A percentile compares a stretch with the other conserved stretches of the same genome.
These are phyloP conservation scores for Grigorovia humatica DNA, from an alignment of 805 yeast genomes.

Conservation along the genomic window DNA sequence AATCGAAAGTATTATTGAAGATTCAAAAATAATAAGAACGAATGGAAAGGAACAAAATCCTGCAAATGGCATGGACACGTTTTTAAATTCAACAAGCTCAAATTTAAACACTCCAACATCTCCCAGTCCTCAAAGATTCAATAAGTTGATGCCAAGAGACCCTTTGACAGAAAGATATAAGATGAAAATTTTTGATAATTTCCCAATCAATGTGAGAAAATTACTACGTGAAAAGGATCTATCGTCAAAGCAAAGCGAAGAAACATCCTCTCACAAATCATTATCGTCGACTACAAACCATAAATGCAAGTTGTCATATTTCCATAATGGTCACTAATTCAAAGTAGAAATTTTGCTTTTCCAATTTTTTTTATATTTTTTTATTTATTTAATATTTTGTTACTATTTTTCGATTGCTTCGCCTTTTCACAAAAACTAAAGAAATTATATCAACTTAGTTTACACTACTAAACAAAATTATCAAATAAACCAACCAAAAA, in stretches of 20 bases:
- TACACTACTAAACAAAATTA: too few relatives aligned
- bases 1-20: slow-evolving; percentile 11
- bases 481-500: too few relatives aligned
- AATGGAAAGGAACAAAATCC: background rate
- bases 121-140: background rate
- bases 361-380: too few relatives aligned
- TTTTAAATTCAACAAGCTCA: background rate
- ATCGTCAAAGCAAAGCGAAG: background rate
- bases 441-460: background rate
- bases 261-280: background rate
- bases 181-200: slow-evolving; percentile 14
- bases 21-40: background rate
- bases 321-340: background rate
- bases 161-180: slow-evolving; percentile 11
- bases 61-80: background rate
- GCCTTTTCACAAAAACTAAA: background rate
- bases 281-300: background rate
- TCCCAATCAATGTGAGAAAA: slow-evolving; percentile 8
- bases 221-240: slow-evolving; percentile 5
- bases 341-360: too few relatives aligned
- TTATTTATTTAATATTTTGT: background rate
- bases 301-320: background rate
- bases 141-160: slow-evolving; percentile 12
- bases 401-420: background rate
- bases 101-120: background rate